Base-by-base conservation (phyloP, 306 rosid genomes). In the Castanea mollissima region DNA sequence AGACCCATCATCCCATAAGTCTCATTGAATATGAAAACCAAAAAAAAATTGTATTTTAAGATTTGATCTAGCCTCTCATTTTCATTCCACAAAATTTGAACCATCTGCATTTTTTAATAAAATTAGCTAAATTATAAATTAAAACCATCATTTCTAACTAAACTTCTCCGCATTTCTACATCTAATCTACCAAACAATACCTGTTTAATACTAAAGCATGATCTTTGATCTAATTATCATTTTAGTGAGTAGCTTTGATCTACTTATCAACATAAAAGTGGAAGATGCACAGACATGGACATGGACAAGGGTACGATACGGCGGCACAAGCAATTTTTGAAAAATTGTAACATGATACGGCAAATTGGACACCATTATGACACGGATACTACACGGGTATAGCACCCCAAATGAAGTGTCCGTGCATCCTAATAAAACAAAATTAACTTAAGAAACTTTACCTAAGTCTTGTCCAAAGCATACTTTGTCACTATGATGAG, bases 261-360 rank as follows among this genome's bases (percentile, higher is more conserved):
- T 15, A 64, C 46, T 31, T 13, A 15, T 64, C 19, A 29, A 63
- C 69, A 63, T 34, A 34, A 41, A 8, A 41, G 46, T 41, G 11
- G 27, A 25, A 1, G 27, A 41, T 41, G 11, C 46, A 41, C 2
- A 25, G 27, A 23, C 27, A 25, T 1, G 3, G 11, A 41, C 11
- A 8, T 11, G 2, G 0, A 2, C 0, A 41, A 1, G 0, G 3
- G 3, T 7, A 41, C 1, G 11, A 41, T 8, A 41, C 0, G 9
- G 12, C 2, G 3, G 8, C 46, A 41, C 12, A 8, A 41, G 46
- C 46, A 41, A 2, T 41, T 41, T 41, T 41, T 41, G 11, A 41
- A 41, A 41, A 7, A 41, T 41, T 41, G 8, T 41, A 41, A 41
- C 46, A 41, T 41, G 3, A 41, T 41, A 41, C 1, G 12, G 11